These are phyloP conservation scores for Taxillus chinensis DNA, from an alignment of 164 flowering plant species.

Conservation along the genomic window DNA sequence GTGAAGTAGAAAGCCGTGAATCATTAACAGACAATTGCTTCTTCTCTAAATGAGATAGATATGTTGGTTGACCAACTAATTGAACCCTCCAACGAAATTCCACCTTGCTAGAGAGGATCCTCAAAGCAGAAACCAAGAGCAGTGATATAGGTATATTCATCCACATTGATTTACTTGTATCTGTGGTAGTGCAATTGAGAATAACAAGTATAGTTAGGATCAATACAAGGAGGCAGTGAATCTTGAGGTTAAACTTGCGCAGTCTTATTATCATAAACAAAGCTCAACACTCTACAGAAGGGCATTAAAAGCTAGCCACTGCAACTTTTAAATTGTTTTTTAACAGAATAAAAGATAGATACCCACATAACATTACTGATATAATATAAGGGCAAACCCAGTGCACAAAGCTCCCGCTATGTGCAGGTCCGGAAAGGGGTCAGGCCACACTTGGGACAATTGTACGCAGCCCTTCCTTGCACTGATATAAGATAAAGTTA, in stretches of 20 bases:
- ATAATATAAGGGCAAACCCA: no score
- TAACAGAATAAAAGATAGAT: no score
- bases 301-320: no score
- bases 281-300: no score
- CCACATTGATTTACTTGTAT: conserved; percentile 96
- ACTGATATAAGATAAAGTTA: no score
- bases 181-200: conserved; percentile 30
- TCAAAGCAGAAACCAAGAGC: conserved; percentile 48
- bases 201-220: not conserved
- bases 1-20: conserved; percentile 50
- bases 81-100: conserved; percentile 63
- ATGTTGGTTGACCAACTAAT: conserved; percentile 29
- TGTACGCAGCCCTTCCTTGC: no score
- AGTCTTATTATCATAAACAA: not conserved
- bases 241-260: no score
- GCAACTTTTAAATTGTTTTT: no score
- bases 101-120: conserved; percentile 51
- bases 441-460: no score
- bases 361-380: no score
- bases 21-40: conserved; percentile 73
- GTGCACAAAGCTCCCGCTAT: no score
- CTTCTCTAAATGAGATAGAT: conserved; percentile 66
- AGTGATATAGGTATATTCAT: conserved; percentile 79
- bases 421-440: no score
- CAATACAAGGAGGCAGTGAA: not conserved